These are phyloP conservation scores for Citrus sp. DNA, from an alignment of 345 rosid species.

Conservation along the genomic window DNA sequence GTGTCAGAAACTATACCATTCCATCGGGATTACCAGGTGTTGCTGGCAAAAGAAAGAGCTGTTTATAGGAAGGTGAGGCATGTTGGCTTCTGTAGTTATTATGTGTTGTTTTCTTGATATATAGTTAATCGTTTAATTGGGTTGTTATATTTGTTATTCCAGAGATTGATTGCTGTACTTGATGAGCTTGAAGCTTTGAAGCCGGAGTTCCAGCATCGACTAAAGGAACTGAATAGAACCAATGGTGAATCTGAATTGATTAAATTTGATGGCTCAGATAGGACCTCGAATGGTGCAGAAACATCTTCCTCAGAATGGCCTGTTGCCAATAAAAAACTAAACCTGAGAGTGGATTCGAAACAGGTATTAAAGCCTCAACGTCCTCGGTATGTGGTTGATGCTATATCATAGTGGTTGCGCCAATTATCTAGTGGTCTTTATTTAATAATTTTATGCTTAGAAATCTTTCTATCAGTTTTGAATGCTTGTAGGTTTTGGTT, in stretches of 20 bases:
- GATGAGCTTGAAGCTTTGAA: constrained; percentile 81
- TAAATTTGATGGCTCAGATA: constrained; percentile 35
- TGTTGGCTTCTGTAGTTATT: constrained; percentile 4
- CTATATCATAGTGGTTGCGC: not conserved
- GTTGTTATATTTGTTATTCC: constrained; percentile 19
- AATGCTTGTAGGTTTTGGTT: not conserved
- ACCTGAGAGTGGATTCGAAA: constrained; percentile 33
- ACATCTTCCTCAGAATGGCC: constrained; percentile 44
- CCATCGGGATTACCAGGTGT: constrained; percentile 75
- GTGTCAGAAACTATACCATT: constrained; percentile 90
- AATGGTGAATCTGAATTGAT: constrained; percentile 22
- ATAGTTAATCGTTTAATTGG: not conserved
- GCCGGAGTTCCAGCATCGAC: constrained; percentile 56
- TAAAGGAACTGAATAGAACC: constrained; percentile 48
- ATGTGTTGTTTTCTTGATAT: not conserved
- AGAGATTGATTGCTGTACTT: constrained; percentile 66
- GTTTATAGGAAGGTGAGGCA: constrained; percentile 64
- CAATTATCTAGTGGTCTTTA: not conserved
- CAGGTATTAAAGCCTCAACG: constrained; percentile 28
- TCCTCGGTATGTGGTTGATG: not conserved
- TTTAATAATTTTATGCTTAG: not conserved
- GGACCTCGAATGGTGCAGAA: constrained; percentile 30
- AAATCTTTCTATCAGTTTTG: not conserved
- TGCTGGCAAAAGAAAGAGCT: constrained; percentile 52
- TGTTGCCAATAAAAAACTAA: constrained; percentile 28